phyloP scores from a whole-genome alignment of 495 filamentous ascomycete genomes.

The Aspergillus cavernicola region DNA sequence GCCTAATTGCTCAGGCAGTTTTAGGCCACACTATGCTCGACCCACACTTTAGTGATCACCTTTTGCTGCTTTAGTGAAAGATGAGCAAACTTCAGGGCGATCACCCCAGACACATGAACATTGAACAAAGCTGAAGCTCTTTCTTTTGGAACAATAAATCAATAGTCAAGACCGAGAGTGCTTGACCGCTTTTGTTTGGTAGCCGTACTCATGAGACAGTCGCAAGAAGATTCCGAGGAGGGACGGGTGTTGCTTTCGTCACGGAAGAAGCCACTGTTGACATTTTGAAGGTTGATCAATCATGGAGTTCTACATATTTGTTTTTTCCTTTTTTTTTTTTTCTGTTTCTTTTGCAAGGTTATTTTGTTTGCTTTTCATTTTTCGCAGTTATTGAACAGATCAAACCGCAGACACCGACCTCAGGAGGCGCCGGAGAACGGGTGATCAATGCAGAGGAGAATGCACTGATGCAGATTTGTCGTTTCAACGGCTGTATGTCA shows the following conservation, averaged over 20 bases:
- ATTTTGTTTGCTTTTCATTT: not conserved
- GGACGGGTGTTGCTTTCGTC: no score
- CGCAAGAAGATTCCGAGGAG: no score
- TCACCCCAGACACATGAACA: slow-evolving; percentile 12
- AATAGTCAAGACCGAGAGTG: no score
- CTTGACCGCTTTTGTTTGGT: not conserved
- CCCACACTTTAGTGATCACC: slow-evolving; percentile 7
- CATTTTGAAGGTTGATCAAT: no score
- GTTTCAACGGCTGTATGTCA: slow-evolving; percentile 23
- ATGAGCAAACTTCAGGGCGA: slow-evolving; percentile 12
- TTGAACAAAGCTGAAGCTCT: no score
- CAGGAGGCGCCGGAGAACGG: slow-evolving; percentile 15
- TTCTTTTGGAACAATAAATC: no score
- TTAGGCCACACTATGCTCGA: not conserved
- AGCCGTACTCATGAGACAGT: not conserved
- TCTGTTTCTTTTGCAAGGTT: not conserved
- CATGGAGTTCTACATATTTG: not conserved
- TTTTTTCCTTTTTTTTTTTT: not conserved
- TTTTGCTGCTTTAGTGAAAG: slow-evolving; percentile 13
- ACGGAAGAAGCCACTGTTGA: no score
- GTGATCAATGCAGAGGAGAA: slow-evolving; percentile 22
- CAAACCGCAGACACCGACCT: slow-evolving; percentile 13
- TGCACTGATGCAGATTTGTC: slow-evolving; percentile 18
- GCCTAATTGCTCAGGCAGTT: no score
- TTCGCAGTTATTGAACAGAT: not conserved